Conservation (phyloP, 2,329 filamentous ascomycete species). For the Lachnellula hyalina region DNA sequence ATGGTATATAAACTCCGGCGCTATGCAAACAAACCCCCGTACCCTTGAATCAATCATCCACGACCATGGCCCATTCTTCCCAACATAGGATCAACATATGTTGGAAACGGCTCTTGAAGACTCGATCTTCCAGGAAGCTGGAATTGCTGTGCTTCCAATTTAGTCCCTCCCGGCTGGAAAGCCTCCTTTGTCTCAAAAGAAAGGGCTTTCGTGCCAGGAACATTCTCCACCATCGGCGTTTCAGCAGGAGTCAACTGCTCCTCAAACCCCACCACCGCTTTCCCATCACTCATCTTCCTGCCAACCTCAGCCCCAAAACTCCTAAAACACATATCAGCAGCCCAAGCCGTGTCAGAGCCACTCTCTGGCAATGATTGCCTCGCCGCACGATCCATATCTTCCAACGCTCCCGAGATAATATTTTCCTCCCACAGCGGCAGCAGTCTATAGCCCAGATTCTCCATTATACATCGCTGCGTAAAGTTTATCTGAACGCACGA, state of each 20-base stretch:
- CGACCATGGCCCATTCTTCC: slow-evolving; percentile 2
- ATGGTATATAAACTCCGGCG: slow-evolving; percentile 16
- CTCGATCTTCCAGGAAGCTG: slow-evolving; percentile 4
- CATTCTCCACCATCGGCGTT: slow-evolving; percentile 16
- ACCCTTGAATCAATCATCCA: not conserved
- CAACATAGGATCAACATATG: slow-evolving; percentile 8
- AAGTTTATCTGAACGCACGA: slow-evolving; percentile 57
- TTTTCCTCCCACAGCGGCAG: slow-evolving; percentile 53
- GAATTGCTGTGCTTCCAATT: not conserved
- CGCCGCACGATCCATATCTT: slow-evolving; percentile 58
- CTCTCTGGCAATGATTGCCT: slow-evolving; percentile 10
- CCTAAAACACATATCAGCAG: slow-evolving; percentile 10
- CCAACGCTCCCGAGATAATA: slow-evolving; percentile 53
- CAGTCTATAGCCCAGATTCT: slow-evolving; percentile 58
- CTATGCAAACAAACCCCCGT: slow-evolving; percentile 7
- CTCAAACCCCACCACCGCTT: slow-evolving; percentile 8
- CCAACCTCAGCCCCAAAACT: slow-evolving; percentile 1
- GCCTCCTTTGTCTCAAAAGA: slow-evolving; percentile 10
- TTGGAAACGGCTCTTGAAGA: slow-evolving; percentile 8
- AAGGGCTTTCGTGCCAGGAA: slow-evolving; percentile 8
- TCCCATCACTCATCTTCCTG: slow-evolving; percentile 7
- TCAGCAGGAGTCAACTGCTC: slow-evolving; percentile 18
- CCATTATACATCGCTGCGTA: slow-evolving; percentile 59
- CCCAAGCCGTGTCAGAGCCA: slow-evolving; percentile 15
- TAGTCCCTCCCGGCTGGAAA: slow-evolving; percentile 1